A percentile compares a stretch with the other conserved stretches of the same genome.
phyloP scores from a whole-genome alignment of 1,284 basidiomycete species.

The Marasmius oreades region DNA sequence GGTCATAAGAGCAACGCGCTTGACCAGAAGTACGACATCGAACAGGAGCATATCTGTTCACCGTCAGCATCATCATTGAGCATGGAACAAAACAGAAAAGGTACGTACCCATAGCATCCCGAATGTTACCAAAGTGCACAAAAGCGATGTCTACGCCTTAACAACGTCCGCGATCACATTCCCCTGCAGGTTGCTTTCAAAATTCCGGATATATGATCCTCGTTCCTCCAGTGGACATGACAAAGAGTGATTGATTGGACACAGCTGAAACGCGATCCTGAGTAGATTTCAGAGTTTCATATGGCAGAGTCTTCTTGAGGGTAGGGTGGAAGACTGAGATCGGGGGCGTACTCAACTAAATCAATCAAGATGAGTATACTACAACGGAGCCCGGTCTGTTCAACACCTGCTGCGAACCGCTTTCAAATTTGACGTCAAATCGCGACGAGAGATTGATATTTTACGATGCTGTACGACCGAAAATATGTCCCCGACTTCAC shows the following conservation, averaged over 20 bases:
- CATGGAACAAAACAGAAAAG: background rate
- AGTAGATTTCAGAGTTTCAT: slow-evolving; percentile 1
- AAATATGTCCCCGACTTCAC: slow-evolving; percentile 14
- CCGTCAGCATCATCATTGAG: background rate
- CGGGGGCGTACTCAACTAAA: background rate
- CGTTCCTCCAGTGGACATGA: slow-evolving; percentile 11
- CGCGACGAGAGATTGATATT: background rate
- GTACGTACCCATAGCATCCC: slow-evolving; percentile 7
- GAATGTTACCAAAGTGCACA: slow-evolving; percentile 5
- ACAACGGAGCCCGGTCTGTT: background rate
- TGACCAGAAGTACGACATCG: slow-evolving; percentile 5
- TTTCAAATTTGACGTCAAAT: too few relatives aligned
- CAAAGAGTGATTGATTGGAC: slow-evolving; percentile 5
- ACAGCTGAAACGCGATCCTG: slow-evolving; percentile 5
- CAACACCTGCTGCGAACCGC: background rate
- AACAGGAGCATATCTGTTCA: slow-evolving; percentile 9
- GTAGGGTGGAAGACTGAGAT: background rate
- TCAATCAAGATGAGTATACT: background rate
- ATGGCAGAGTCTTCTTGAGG: slow-evolving; percentile 9
- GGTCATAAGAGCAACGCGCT: background rate
- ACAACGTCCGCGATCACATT: slow-evolving; percentile 9
- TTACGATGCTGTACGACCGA: slow-evolving; percentile 4
- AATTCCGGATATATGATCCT: background rate
- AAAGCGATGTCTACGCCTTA: slow-evolving; percentile 10
- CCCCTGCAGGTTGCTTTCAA: slow-evolving; percentile 12